Base-by-base conservation (phyloP, 2,329 filamentous ascomycete genomes). In the Colletotrichum sp. region DNA sequence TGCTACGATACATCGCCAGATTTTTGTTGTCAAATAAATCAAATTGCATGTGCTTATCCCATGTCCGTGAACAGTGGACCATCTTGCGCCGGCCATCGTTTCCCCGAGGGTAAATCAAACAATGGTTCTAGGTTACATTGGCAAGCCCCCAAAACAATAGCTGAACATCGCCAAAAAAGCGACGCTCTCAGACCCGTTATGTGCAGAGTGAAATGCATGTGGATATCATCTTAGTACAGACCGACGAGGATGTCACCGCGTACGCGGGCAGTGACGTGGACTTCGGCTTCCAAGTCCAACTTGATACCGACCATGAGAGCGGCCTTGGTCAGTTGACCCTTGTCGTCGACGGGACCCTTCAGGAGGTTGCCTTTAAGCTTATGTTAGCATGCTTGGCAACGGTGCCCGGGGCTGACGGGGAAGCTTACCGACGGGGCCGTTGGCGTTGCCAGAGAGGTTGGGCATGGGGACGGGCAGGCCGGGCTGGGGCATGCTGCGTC, bases 241-340 rank as follows among this genome's bases (percentile, higher is more conserved):
- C 90, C 90, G 77, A 93, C 87, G 24, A 88, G 87, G 79, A 92
- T 92, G 81, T 93, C 91, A 86, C 91, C 91, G 63, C 90, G 86
- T 76, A 92, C 86, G 67, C 91, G 84, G 64, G 91, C 91, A 28
- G 90, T 92, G 78, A 93, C 82, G 81, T 93, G 90, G 55, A 92
- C 89, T 81, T 93, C 91, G 10, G 91, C 91, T 81, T 93, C 91
- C 18, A 92, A 83, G 80, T 93, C 91, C 57, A 93, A 85, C 85
- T 93, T 92, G 85, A 92, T 92, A 72, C 91, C 91, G 48, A 93
- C 86, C 79, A 92, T 86, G 58, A 92, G 85, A 3, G 90, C 90
- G 6, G 91, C 89, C 55, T 88, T 83, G 83, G 91, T 92, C 75
- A 89, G 85, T 79, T 90, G 89, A 75, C 91, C 90, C 70, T 92